Evolutionary conservation across 768 basidiomycete species (phyloP).

Genomic region (Hortiboletus campestris): DNA sequence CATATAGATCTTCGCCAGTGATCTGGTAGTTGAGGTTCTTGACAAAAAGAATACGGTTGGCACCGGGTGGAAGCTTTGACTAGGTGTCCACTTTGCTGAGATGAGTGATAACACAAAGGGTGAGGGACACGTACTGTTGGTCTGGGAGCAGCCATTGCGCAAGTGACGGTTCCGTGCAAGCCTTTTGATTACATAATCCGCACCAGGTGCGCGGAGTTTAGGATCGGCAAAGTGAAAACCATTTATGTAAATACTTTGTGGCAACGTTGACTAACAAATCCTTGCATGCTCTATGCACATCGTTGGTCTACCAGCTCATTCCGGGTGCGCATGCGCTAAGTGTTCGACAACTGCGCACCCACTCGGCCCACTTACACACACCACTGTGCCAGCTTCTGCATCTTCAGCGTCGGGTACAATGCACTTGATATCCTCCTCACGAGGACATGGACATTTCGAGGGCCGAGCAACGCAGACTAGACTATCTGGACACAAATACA

Average conservation of each 20-base stretch:
- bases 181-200: constrained; percentile 20
- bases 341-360: constrained; percentile 64
- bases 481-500: constrained; percentile 74
- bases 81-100: constrained; percentile 25
- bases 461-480: constrained; percentile 56
- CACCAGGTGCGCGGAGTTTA: not conserved
- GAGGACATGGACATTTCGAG: constrained; percentile 76
- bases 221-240: not conserved
- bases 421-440: constrained; percentile 75
- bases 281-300: not conserved
- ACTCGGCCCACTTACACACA: constrained; percentile 66
- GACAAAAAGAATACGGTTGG: constrained; percentile 88
- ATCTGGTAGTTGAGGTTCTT: constrained; percentile 93
- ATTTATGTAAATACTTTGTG: not conserved
- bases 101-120: not conserved
- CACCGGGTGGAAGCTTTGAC: constrained; percentile 89
- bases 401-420: constrained; percentile 60
- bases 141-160: constrained; percentile 62
- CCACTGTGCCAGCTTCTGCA: constrained; percentile 53
- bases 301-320: constrained; percentile 5
- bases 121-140: constrained; percentile 49
- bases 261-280: not conserved
- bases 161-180: constrained; percentile 6
- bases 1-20: constrained; percentile 92
- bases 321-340: constrained; percentile 28